Conservation (phyloP, 371 early-diverging fungal species). For the Lichtheimia corymbifera region DNA sequence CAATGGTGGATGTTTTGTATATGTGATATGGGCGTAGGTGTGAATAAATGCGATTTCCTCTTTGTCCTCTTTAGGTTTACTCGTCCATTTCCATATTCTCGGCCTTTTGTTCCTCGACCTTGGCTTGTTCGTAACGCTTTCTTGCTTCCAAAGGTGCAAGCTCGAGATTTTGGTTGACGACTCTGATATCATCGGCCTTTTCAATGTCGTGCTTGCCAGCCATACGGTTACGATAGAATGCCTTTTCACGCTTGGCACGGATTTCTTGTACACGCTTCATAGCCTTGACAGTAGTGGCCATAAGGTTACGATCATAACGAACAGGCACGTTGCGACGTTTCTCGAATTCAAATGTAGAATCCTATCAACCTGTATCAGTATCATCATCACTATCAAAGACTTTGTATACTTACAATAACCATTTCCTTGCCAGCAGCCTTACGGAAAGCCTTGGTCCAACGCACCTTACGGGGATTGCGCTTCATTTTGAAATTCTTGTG, state of each 20-base stretch:
- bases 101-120: conserved; percentile 50
- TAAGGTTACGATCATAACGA: conserved; percentile 94
- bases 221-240: conserved; percentile 88
- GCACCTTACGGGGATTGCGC: conserved; percentile 98
- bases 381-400: no score
- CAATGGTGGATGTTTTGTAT: background rate
- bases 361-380: conserved; percentile 43
- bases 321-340: conserved; percentile 97
- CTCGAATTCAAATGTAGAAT: conserved; percentile 97
- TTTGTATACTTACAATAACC: conserved; percentile 79
- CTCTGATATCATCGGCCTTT: conserved; percentile 69
- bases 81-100: conserved; percentile 66
- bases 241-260: conserved; percentile 86
- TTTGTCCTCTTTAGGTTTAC: conserved; percentile 1
- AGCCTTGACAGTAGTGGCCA: conserved; percentile 93
- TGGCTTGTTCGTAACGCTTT: conserved; percentile 61
- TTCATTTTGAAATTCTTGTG: conserved; percentile 99
- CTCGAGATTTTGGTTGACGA: conserved; percentile 86
- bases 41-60: no score
- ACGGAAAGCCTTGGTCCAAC: conserved; percentile 99
- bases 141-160: conserved; percentile 71
- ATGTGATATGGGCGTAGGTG: background rate
- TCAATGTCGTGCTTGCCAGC: conserved; percentile 79
- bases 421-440: conserved; percentile 98
- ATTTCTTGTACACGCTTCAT: conserved; percentile 97